A percentile compares a stretch with the other conserved stretches of the same genome.
phyloP scores from a whole-genome alignment of 2,329 filamentous ascomycete species.

The Diaporthe sp. region DNA sequence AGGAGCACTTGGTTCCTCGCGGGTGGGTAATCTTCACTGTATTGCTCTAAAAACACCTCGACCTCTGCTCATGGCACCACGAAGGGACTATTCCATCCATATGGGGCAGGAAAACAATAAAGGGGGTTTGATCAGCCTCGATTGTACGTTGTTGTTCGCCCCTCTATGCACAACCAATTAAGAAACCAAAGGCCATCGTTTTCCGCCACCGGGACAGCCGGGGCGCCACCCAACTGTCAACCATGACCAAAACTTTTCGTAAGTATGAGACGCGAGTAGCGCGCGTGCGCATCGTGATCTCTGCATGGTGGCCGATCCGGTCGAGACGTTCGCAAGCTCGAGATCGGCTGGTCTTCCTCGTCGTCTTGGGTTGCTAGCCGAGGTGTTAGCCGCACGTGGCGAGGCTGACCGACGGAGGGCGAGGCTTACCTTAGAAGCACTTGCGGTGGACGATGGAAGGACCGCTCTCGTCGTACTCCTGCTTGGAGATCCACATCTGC shows the following conservation, averaged over 20 bases:
- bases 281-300: constrained; percentile 61
- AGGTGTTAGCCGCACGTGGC: neutral
- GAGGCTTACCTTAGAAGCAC: constrained; percentile 92
- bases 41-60: constrained; percentile 45
- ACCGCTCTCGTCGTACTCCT: constrained; percentile 99
- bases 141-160: constrained; percentile 59
- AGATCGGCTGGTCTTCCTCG: constrained; percentile 44
- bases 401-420: neutral
- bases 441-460: constrained; percentile 99
- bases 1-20: neutral
- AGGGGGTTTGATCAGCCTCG: constrained; percentile 69
- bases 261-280: constrained; percentile 67
- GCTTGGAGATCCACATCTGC: constrained; percentile 99
- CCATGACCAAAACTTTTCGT: constrained; percentile 69
- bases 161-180: constrained; percentile 62
- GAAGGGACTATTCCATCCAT: constrained; percentile 46
- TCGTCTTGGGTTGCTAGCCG: constrained; percentile 40
- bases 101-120: constrained; percentile 54
- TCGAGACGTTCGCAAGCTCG: constrained; percentile 57
- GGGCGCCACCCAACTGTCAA: constrained; percentile 64
- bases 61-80: constrained; percentile 42
- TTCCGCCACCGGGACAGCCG: constrained; percentile 59
- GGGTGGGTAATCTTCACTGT: constrained; percentile 40
- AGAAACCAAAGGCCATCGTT: constrained; percentile 63
- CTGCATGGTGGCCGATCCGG: constrained; percentile 59